Evolutionary conservation across 768 basidiomycete species (phyloP).

Genomic region (Boletus coccyginus): DNA sequence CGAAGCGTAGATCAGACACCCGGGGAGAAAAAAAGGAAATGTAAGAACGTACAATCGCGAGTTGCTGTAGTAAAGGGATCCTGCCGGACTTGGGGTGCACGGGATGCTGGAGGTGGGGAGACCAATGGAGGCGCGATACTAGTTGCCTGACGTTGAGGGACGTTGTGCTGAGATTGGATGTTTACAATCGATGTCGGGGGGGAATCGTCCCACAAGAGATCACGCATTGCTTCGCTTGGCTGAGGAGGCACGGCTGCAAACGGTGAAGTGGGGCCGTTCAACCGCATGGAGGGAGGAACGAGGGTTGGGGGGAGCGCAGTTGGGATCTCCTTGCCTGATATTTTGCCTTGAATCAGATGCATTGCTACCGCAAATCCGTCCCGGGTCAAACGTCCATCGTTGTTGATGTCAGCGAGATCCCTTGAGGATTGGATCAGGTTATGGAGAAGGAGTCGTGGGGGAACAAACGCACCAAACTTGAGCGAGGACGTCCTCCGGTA

Average conservation of each 20-base stretch:
- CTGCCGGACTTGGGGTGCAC: slow-evolving; percentile 19
- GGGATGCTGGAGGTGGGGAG: slow-evolving; percentile 28
- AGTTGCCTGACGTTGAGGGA: slow-evolving; percentile 37
- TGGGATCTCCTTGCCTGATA: slow-evolving; percentile 78
- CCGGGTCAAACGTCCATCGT: slow-evolving; percentile 79
- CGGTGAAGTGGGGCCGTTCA: slow-evolving; percentile 31
- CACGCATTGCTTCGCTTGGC: slow-evolving; percentile 39
- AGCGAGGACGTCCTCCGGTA: slow-evolving; percentile 82
- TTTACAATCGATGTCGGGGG: slow-evolving; percentile 41
- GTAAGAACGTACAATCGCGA: slow-evolving; percentile 20
- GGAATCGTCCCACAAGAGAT: slow-evolving; percentile 55
- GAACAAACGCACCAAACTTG: slow-evolving; percentile 72
- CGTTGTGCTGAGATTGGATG: slow-evolving; percentile 27
- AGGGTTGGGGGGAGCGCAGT: slow-evolving; percentile 65
- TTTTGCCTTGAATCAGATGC: slow-evolving; percentile 86
- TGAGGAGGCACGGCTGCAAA: slow-evolving; percentile 40
- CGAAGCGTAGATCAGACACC: slow-evolving; percentile 7
- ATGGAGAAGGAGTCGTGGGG: neutral
- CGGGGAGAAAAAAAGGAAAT: neutral
- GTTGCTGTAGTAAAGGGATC: slow-evolving; percentile 52
- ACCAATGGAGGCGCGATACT: slow-evolving; percentile 28
- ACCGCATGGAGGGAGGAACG: slow-evolving; percentile 80
- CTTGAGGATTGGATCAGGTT: slow-evolving; percentile 38
- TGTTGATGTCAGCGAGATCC: slow-evolving; percentile 91
- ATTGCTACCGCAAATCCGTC: slow-evolving; percentile 96